These are phyloP conservation scores for Talaromyces wortmannii DNA, from an alignment of 495 filamentous ascomycete genomes.

Conservation along the genomic window DNA sequence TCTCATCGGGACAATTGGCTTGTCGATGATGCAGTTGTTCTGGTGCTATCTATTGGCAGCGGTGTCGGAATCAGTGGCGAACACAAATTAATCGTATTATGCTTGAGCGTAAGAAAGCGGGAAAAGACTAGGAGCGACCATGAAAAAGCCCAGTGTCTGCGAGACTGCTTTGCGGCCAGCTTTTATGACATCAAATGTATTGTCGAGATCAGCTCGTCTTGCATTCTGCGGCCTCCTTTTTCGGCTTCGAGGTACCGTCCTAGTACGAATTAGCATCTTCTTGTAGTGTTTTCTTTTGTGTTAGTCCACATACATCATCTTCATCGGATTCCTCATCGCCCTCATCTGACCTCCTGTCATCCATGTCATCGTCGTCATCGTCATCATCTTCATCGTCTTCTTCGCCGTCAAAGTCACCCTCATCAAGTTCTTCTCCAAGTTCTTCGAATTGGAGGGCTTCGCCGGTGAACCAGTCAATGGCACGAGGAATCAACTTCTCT, in stretches of 20 bases:
- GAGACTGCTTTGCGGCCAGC: neutral
- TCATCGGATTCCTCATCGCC: conserved; percentile 80
- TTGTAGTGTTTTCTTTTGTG: too few species aligned
- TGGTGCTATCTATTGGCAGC: neutral
- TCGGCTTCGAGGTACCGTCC: conserved; percentile 94
- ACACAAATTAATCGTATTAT: conserved; percentile 5
- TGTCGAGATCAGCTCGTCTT: conserved; percentile 77
- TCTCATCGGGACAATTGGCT: neutral
- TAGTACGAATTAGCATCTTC: conserved; percentile 35
- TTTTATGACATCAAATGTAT: neutral
- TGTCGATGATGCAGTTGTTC: conserved; percentile 1
- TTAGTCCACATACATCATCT: conserved; percentile 58
- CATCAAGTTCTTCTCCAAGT: conserved; percentile 78
- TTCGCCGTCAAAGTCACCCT: conserved; percentile 86
- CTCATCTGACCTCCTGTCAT: conserved; percentile 51
- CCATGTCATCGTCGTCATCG: conserved; percentile 75
- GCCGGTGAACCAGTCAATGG: conserved; percentile 99
- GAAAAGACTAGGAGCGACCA: neutral
- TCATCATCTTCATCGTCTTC: conserved; percentile 85
- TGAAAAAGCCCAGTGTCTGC: neutral
- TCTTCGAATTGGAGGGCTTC: conserved; percentile 98
- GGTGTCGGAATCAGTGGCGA: neutral
- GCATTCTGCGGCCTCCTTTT: conserved; percentile 98
- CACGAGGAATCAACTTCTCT: conserved; percentile 98
- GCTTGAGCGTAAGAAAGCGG: neutral